Percentiles rank a stretch among this genome's conserved stretches.
Evolutionary conservation across 106 monocot genomes (phyloP).

Genomic region (Allium sativum): DNA sequence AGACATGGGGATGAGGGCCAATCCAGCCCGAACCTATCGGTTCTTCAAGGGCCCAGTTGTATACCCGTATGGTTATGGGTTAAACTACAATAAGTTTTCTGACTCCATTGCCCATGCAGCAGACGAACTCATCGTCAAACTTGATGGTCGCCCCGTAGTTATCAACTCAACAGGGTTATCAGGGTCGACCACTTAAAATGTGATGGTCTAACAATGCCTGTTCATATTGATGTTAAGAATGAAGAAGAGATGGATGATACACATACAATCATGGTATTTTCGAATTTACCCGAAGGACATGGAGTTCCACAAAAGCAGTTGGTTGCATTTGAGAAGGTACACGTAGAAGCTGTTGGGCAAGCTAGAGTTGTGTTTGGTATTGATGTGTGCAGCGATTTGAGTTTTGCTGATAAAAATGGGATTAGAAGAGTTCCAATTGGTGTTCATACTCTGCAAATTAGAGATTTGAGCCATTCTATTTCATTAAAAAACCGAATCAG

Average conservation of each 20-base stretch:
- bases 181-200: constrained; percentile 38
- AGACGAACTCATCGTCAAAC: constrained; percentile 16
- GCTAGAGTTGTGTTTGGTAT: constrained; percentile 30
- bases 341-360: constrained; percentile 21
- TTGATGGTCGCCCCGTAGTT: constrained; percentile 13
- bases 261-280: constrained; percentile 53
- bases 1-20: constrained; percentile 58
- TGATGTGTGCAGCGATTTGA: constrained; percentile 61
- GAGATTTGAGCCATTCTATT: constrained; percentile 45
- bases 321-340: constrained; percentile 64
- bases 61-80: constrained; percentile 68
- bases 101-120: constrained; percentile 37
- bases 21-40: constrained; percentile 46
- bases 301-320: constrained; percentile 30
- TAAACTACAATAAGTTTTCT: constrained; percentile 56
- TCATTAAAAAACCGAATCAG: constrained; percentile 12
- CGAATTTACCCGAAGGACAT: constrained; percentile 19
- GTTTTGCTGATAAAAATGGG: constrained; percentile 45
- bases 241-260: constrained; percentile 30
- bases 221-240: constrained; percentile 57
- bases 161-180: constrained; percentile 20
- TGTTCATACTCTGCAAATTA: constrained; percentile 52
- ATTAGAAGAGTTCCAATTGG: constrained; percentile 57
- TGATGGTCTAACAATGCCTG: constrained; percentile 21
- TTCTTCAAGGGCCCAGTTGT: constrained; percentile 74